Percentiles rank a stretch among this genome's conserved stretches.
Evolutionary conservation across 2,329 filamentous ascomycete genomes (phyloP).

Genomic region (Pseudovirgaria hyperparasitica): DNA sequence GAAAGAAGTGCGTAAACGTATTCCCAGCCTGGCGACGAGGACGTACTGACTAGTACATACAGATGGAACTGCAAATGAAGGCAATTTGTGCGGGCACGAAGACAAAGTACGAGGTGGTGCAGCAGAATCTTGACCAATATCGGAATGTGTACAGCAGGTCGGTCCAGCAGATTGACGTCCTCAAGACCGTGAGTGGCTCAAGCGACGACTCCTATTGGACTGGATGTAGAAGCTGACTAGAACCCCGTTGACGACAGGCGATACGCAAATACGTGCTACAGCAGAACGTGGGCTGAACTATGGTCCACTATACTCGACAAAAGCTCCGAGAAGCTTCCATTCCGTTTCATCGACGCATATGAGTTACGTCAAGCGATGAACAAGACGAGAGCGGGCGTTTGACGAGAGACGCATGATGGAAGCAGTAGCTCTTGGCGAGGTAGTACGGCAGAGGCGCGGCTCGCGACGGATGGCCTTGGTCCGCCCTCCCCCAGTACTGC

Average conservation of each 20-base stretch:
- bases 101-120: conserved; percentile 60
- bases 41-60: conserved; percentile 9
- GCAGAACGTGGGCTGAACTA: conserved; percentile 8
- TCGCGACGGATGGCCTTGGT: too few relatives aligned
- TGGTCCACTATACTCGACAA: too few relatives aligned
- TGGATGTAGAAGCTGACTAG: conserved; percentile 9
- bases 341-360: too few relatives aligned
- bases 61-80: conserved; percentile 94
- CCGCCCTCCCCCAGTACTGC: too few relatives aligned
- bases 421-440: too few relatives aligned
- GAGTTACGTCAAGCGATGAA: conserved; percentile 2
- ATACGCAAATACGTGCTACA: conserved; percentile 27
- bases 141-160: conserved; percentile 75
- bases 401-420: not conserved
- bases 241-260: conserved; percentile 14
- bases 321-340: too few relatives aligned
- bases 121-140: conserved; percentile 78
- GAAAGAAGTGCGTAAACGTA: conserved; percentile 50
- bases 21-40: conserved; percentile 2
- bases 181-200: conserved; percentile 35
- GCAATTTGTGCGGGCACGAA: conserved; percentile 83
- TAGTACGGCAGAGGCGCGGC: too few relatives aligned
- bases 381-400: not conserved
- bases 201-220: conserved; percentile 3
- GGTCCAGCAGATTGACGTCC: conserved; percentile 55